Conservation (phyloP, 306 rosid genomes). For the Quercus parvula region DNA sequence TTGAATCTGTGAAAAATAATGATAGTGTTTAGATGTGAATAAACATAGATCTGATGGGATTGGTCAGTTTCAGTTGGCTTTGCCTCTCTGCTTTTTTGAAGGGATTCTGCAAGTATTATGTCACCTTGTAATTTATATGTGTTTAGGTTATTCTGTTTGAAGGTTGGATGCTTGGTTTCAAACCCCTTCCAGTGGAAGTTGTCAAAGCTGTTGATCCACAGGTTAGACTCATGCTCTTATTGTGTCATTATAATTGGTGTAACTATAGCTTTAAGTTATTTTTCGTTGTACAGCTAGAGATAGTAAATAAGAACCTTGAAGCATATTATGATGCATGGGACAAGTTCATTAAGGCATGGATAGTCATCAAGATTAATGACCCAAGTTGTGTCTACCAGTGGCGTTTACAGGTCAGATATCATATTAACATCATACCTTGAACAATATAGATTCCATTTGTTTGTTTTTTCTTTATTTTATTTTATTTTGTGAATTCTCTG, state of each 20-base stretch:
- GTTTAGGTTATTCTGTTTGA: conserved; percentile 76
- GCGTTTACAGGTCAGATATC: conserved; percentile 71
- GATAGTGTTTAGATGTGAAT: conserved; percentile 5
- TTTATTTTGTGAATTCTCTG: background rate
- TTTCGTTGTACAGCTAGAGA: conserved; percentile 58
- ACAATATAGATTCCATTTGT: background rate
- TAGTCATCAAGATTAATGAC: conserved; percentile 81
- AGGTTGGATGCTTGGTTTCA: conserved; percentile 99
- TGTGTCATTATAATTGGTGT: conserved; percentile 1
- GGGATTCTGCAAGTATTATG: background rate
- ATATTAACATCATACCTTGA: conserved; percentile 7
- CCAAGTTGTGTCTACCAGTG: conserved; percentile 81
- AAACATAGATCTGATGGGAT: background rate
- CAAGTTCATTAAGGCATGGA: conserved; percentile 78
- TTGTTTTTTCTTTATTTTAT: background rate
- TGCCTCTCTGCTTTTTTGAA: conserved; percentile 4
- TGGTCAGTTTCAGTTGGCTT: background rate
- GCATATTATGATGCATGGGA: conserved; percentile 91
- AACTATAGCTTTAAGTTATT: conserved; percentile 10
- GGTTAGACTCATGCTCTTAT: conserved; percentile 37
- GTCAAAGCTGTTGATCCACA: conserved; percentile 78
- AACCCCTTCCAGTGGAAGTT: conserved; percentile 63
- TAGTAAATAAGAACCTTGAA: conserved; percentile 66
- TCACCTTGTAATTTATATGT: background rate
- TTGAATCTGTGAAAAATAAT: background rate